Conservation (phyloP, 2,329 filamentous ascomycete genomes). For the Spiromastix sp. region DNA sequence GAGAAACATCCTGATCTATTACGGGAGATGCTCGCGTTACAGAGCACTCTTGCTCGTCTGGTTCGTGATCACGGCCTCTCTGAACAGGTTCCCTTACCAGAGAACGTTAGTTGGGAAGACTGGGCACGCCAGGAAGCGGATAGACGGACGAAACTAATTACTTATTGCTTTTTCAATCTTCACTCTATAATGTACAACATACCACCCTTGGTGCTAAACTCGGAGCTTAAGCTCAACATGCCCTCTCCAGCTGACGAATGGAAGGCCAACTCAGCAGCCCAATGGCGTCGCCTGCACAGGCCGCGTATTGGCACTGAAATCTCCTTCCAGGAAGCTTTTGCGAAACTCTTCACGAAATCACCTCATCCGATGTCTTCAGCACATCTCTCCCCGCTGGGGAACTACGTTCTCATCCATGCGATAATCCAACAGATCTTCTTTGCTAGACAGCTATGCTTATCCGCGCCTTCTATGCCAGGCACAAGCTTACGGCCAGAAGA, state of each 20-base stretch:
- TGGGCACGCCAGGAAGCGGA: conserved; percentile 46
- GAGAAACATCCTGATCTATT: conserved; percentile 47
- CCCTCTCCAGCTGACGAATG: conserved; percentile 46
- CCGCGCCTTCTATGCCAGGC: conserved; percentile 32
- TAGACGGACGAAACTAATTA: conserved; percentile 45
- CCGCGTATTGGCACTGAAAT: conserved; percentile 24
- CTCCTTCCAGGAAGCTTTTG: conserved; percentile 35
- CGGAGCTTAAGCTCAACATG: conserved; percentile 44
- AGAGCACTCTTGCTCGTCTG: conserved; percentile 46
- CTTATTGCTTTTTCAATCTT: conserved; percentile 49
- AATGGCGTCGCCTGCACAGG: conserved; percentile 38
- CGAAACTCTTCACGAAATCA: conserved; percentile 33
- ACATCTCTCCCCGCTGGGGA: conserved; percentile 40
- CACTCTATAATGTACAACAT: conserved; percentile 54
- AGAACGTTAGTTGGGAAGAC: conserved; percentile 41
- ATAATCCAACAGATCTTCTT: conserved; percentile 46
- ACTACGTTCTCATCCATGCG: conserved; percentile 45
- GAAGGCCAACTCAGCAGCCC: conserved; percentile 40
- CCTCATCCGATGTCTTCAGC: conserved; percentile 23
- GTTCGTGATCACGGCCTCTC: conserved; percentile 44
- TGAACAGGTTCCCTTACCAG: conserved; percentile 23
- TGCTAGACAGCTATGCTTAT: conserved; percentile 38
- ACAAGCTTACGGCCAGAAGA: conserved; percentile 36
- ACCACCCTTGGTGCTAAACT: conserved; percentile 46
- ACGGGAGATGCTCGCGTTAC: conserved; percentile 47